Evolutionary conservation across 1,284 basidiomycete genomes (phyloP).

Genomic region (Ustilago vetiveriae): DNA sequence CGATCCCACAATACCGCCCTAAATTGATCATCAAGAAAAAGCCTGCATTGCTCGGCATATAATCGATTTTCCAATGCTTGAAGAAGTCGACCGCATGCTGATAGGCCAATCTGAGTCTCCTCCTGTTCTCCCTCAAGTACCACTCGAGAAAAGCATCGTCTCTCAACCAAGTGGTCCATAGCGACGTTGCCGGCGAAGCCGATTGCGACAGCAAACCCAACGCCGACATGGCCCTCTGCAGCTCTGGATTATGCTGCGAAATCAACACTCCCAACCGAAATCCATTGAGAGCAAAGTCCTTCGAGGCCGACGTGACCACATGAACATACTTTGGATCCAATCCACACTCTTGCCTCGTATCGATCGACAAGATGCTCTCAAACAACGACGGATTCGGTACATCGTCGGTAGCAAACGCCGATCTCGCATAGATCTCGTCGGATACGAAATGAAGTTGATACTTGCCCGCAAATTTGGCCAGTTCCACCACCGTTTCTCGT

Average conservation of each 20-base stretch:
- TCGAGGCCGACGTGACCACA: slow-evolving; percentile 51
- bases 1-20: slow-evolving; percentile 5
- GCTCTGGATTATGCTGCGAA: slow-evolving; percentile 48
- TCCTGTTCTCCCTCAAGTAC: slow-evolving; percentile 52
- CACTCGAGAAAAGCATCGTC: slow-evolving; percentile 43
- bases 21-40: slow-evolving; percentile 55
- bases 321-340: slow-evolving; percentile 44
- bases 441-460: slow-evolving; percentile 54
- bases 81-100: slow-evolving; percentile 28
- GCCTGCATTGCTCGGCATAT: slow-evolving; percentile 38
- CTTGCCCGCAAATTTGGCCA: slow-evolving; percentile 50
- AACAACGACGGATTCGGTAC: slow-evolving; percentile 30
- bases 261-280: slow-evolving; percentile 54
- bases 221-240: slow-evolving; percentile 35
- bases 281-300: slow-evolving; percentile 59
- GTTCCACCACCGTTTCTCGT: slow-evolving; percentile 38
- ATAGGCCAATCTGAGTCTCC: slow-evolving; percentile 33
- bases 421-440: slow-evolving; percentile 61
- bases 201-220: slow-evolving; percentile 37
- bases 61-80: slow-evolving; percentile 33
- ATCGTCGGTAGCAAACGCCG: slow-evolving; percentile 30
- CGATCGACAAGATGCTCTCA: slow-evolving; percentile 51
- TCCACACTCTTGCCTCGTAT: slow-evolving; percentile 27
- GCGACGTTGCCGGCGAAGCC: slow-evolving; percentile 26
- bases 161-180: slow-evolving; percentile 42